Evolutionary conservation across 106 monocot genomes (phyloP), one percentile per base, ranked within the genome.

Genomic region (Alisma plantagoaquatica): DNA sequence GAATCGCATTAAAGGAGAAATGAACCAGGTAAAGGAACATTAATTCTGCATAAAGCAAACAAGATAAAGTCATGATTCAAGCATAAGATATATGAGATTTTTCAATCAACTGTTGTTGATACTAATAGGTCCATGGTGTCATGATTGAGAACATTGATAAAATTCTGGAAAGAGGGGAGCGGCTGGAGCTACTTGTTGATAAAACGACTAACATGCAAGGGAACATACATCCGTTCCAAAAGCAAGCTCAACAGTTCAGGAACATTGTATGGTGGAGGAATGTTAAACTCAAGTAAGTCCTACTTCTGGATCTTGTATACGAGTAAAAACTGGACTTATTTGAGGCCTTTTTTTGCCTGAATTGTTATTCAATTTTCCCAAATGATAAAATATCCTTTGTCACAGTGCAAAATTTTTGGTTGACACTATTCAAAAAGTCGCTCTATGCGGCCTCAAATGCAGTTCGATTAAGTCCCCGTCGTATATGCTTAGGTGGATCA

Each of bases 71-170:
- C n/a, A n/a, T n/a, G n/a, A n/a, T n/a, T n/a, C n/a, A n/a, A n/a
- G n/a, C n/a, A n/a, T n/a, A n/a, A n/a, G n/a, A n/a, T n/a, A n/a
- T n/a, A n/a, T n/a, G n/a, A n/a, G n/a, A n/a, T n/a, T n/a, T n/a
- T n/a, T n/a, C n/a, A n/a, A n/a, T n/a, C n/a, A n/a, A n/a, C n/a
- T n/a, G n/a, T n/a, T n/a, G n/a, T n/a, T n/a, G n/a, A n/a, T n/a
- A n/a, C n/a, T 47, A 14, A 48, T 54, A 98, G 96, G 96, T 98
- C 16, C 77, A 84, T 10, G 82, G 61, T 76, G 96, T 98, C 28
- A 98, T 98, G 96, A 89, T 98, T 23, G 89, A 98, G 26, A 98
- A 98, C 71, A 98, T 98, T 33, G 96, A 98, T 54, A 85, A 85
- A 64, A 89, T 98, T 52, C 74, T 98, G 10, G 96, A 98, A 67